Percentiles rank a stretch among this genome's conserved stretches.
Evolutionary conservation across 176 grass and related monocot species (phyloP).

Genomic region (Microstegium vimineum): DNA sequence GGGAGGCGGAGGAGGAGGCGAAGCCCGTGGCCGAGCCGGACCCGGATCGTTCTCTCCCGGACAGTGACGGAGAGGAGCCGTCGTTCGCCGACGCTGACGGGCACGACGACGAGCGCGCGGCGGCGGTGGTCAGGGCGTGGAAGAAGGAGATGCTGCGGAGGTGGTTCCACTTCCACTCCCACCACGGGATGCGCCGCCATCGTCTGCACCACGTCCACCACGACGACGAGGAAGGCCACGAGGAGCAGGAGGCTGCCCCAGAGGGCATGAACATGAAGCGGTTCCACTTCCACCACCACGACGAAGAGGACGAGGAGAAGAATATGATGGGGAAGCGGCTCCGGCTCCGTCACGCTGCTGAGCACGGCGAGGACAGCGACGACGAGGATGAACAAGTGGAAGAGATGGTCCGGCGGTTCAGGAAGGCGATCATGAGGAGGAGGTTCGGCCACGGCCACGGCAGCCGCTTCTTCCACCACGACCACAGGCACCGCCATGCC

Average conservation of each 20-base stretch:
- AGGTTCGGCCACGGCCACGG: not conserved
- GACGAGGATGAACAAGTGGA: slow-evolving; percentile 15
- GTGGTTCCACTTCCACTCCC: slow-evolving; percentile 21
- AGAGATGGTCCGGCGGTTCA: slow-evolving; percentile 12
- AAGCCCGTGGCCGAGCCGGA: slow-evolving; percentile 23
- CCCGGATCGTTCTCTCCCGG: not conserved
- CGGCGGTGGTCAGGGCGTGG: not conserved
- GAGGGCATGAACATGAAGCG: not conserved
- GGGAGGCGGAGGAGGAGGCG: not conserved
- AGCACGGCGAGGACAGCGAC: not conserved
- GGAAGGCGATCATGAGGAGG: slow-evolving; percentile 23
- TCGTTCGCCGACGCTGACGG: not conserved
- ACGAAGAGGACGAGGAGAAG: not conserved
- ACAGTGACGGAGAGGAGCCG: not conserved
- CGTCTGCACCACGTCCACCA: not conserved
- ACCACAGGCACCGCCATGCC: not conserved
- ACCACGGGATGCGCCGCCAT: not conserved
- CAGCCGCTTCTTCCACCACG: not conserved
- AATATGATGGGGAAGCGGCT: not conserved
- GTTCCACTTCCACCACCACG: not conserved
- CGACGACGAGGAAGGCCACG: not conserved
- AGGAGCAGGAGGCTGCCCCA: not conserved
- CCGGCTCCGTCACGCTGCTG: not conserved
- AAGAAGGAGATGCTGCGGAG: slow-evolving; percentile 18
- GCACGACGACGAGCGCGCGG: not conserved